Percentiles rank a stretch among this genome's conserved stretches.
These are phyloP conservation scores for Plasmodium yoelii DNA, from an alignment of 169 alveolate species.

Conservation along the genomic window DNA sequence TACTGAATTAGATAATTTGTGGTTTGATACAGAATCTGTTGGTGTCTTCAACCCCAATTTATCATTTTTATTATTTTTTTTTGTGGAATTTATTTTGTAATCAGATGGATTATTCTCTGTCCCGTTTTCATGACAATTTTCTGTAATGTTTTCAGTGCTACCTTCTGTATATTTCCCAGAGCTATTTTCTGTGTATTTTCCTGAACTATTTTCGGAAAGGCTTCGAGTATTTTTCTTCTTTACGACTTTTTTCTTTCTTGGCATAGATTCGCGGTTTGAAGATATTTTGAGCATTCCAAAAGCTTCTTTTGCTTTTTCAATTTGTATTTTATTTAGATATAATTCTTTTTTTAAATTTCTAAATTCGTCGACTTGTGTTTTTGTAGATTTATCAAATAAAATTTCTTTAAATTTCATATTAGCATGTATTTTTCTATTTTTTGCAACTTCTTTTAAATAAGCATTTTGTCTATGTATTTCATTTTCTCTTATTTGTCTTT, in stretches of 20 bases:
- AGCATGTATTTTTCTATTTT: slow-evolving; percentile 66
- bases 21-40: no score
- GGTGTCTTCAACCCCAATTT: background rate
- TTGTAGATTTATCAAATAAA: slow-evolving; percentile 60
- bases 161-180: slow-evolving; percentile 22
- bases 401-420: slow-evolving; percentile 76
- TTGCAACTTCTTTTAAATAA: slow-evolving; percentile 75
- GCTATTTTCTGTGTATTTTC: slow-evolving; percentile 32
- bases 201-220: slow-evolving; percentile 26
- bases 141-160: slow-evolving; percentile 12
- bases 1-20: no score
- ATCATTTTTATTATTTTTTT: slow-evolving; percentile 4
- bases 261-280: slow-evolving; percentile 27
- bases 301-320: slow-evolving; percentile 76
- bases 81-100: background rate
- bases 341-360: slow-evolving; percentile 67
- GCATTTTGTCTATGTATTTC: slow-evolving; percentile 77
- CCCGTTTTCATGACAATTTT: slow-evolving; percentile 3
- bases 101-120: slow-evolving; percentile 1
- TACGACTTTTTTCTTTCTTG: background rate
- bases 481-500: slow-evolving; percentile 74
- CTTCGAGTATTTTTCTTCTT: slow-evolving; percentile 2
- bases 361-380: slow-evolving; percentile 41
- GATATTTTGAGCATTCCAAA: slow-evolving; percentile 46
- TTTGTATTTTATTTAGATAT: slow-evolving; percentile 71